Evolutionary conservation across 2,329 filamentous ascomycete genomes (phyloP), one percentile per base, ranked within the genome.

Genomic region (Cytospora piceicola): DNA sequence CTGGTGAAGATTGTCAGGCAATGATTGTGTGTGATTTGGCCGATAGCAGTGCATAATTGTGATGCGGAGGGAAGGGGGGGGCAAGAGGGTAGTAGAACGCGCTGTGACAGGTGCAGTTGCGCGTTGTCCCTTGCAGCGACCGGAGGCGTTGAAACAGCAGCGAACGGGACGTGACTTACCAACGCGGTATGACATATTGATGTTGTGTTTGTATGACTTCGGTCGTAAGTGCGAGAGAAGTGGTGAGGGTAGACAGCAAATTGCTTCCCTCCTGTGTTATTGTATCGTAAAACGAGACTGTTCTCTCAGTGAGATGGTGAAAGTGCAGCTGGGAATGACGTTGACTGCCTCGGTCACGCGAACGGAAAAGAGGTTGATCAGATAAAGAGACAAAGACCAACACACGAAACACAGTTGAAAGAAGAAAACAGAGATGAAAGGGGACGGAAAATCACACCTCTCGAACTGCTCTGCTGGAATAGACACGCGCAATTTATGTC

Each of bases 111-210:
- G 32, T 14, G 39, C 46, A 12, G 34, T 22, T 20, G 58, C 27
- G 51, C 49, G 34, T 20, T 30, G 42, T 15, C 34, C 27, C 30
- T 2, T 20, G 34, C 27, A 36, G 61, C 30, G 27, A 17, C 34
- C 34, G 15, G 34, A 24, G 39, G 24, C 8, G 46, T 49, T 24
- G 46, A 5, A 20, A 42, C 24, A 39, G 30, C 29, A 32, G 61
- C 22, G 57, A 20, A 51, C 17, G 61, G 34, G 17, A 15, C 22
- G 59, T 58, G 34, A 75, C 80, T 71, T 75, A 83, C 81, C 81
- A 67, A 83, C 74, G 65, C 82, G 79, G 70, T 83, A 83, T 63
- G 78, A 76, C 81, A 83, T 83, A 15, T 72, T 75, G 69, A 64
- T 20, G 58, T 14, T 46, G 20, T 46, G 8, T 9, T 14, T 9